Evolutionary conservation across 1,284 basidiomycete genomes (phyloP).

Genomic region (Phylloboletellus chloephorus): DNA sequence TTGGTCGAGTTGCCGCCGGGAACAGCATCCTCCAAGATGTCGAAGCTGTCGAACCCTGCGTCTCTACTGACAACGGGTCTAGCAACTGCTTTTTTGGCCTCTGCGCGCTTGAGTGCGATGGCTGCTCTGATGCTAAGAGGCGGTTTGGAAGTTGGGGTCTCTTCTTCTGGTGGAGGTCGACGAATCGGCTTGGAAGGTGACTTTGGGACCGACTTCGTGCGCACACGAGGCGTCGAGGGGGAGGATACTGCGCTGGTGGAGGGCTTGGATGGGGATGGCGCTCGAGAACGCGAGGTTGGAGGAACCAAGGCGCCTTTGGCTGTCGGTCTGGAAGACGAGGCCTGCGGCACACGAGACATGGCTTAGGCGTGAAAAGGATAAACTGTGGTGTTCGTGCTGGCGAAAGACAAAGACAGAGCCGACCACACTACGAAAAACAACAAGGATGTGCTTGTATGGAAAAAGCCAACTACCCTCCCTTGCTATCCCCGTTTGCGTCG

Average conservation of each 20-base stretch:
- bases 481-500: conserved; percentile 10
- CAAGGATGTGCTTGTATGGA: conserved; percentile 1
- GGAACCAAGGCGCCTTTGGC: conserved; percentile 25
- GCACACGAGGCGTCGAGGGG: conserved; percentile 23
- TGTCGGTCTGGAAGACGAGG: conserved; percentile 37
- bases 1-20: conserved; percentile 32
- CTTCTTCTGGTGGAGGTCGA: conserved; percentile 27
- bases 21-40: conserved; percentile 43
- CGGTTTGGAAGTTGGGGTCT: conserved; percentile 28
- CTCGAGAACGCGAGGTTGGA: conserved; percentile 29
- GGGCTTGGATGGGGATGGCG: conserved; percentile 36
- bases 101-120: conserved; percentile 68
- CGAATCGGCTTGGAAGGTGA: conserved; percentile 34
- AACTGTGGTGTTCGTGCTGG: conserved; percentile 8
- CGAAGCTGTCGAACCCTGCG: conserved; percentile 18
- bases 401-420: background rate
- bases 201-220: conserved; percentile 37
- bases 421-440: conserved; percentile 21
- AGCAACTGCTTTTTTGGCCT: conserved; percentile 55
- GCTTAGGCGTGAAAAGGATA: background rate
- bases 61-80: conserved; percentile 22
- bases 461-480: too few relatives aligned
- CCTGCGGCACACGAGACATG: conserved; percentile 49
- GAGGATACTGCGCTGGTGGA: conserved; percentile 25
- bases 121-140: conserved; percentile 61